Evolutionary conservation across 768 basidiomycete species (phyloP).

Genomic region (Mycena galericulata): DNA sequence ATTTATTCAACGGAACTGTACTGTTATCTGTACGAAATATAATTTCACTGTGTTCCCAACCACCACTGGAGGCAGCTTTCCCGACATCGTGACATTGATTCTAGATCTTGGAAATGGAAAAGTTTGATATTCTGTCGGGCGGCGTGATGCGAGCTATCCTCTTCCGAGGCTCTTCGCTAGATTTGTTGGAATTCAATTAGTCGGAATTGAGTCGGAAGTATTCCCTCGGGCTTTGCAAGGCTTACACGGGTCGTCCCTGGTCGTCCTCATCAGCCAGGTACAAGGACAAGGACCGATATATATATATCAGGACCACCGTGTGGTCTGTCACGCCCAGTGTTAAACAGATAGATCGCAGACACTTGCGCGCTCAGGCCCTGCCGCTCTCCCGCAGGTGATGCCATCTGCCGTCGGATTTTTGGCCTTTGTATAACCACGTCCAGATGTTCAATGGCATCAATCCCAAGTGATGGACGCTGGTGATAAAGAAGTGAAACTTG

Average conservation of each 20-base stretch:
- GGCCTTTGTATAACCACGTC: too few relatives aligned
- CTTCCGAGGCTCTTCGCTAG: neutral
- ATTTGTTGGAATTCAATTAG: constrained; percentile 8
- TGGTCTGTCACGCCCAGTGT: too few relatives aligned
- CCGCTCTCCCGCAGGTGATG: neutral
- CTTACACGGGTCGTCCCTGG: too few relatives aligned
- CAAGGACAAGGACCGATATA: too few relatives aligned
- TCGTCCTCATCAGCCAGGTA: too few relatives aligned
- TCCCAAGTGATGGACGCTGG: neutral
- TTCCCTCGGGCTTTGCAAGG: neutral
- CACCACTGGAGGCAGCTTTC: too few relatives aligned
- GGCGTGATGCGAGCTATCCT: neutral
- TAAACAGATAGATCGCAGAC: too few relatives aligned
- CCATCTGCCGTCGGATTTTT: constrained; percentile 7
- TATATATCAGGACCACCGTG: too few relatives aligned
- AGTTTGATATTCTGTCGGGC: neutral
- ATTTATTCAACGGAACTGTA: constrained; percentile 30
- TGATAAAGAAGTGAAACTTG: neutral
- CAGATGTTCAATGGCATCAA: too few relatives aligned
- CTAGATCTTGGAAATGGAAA: neutral
- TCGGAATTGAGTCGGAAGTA: neutral
- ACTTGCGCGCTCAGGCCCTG: too few relatives aligned
- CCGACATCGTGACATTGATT: constrained; percentile 13
- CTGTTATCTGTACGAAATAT: constrained; percentile 17
- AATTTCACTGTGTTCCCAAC: constrained; percentile 6